These are phyloP conservation scores for Arabidopsis lyrata DNA, from an alignment of 441 rosid species.

Conservation along the genomic window DNA sequence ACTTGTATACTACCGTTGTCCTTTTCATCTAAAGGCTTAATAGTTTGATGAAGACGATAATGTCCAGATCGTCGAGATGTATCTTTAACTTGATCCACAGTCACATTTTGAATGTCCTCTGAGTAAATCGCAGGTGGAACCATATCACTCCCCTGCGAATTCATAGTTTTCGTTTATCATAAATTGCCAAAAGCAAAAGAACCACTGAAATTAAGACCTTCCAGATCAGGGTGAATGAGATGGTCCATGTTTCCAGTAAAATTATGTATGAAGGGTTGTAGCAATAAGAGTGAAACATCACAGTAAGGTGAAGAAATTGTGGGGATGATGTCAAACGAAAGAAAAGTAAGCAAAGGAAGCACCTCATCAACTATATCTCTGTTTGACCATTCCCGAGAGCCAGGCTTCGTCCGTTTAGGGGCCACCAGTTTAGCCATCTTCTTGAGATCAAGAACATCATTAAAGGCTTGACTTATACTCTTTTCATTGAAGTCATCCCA, in stretches of 20 bases:
- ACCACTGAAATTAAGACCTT: conserved; percentile 34
- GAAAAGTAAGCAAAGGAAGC: conserved; percentile 36
- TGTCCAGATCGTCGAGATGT: conserved; percentile 54
- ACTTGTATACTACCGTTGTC: conserved; percentile 60
- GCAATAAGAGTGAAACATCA: conserved; percentile 26
- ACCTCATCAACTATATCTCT: conserved; percentile 57
- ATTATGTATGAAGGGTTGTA: not conserved
- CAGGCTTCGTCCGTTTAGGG: conserved; percentile 55
- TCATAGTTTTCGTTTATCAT: conserved; percentile 44
- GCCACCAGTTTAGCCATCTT: conserved; percentile 67
- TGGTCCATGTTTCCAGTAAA: conserved; percentile 25
- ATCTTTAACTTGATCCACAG: conserved; percentile 52
- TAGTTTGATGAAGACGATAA: conserved; percentile 63
- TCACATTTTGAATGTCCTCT: conserved; percentile 49
- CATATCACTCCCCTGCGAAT: conserved; percentile 54
- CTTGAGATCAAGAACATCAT: conserved; percentile 76
- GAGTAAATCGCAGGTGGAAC: conserved; percentile 50
- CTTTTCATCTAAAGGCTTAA: conserved; percentile 68
- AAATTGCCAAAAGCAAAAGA: conserved; percentile 16
- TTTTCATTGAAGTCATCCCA: conserved; percentile 92
- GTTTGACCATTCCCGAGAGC: conserved; percentile 62
- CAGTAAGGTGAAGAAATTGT: conserved; percentile 21
- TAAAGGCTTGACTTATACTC: conserved; percentile 63
- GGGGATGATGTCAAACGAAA: conserved; percentile 22
- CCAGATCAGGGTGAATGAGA: conserved; percentile 29